Evolutionary conservation across 179 eudicot genomes (phyloP).

Genomic region (Spinacia oleracea): DNA sequence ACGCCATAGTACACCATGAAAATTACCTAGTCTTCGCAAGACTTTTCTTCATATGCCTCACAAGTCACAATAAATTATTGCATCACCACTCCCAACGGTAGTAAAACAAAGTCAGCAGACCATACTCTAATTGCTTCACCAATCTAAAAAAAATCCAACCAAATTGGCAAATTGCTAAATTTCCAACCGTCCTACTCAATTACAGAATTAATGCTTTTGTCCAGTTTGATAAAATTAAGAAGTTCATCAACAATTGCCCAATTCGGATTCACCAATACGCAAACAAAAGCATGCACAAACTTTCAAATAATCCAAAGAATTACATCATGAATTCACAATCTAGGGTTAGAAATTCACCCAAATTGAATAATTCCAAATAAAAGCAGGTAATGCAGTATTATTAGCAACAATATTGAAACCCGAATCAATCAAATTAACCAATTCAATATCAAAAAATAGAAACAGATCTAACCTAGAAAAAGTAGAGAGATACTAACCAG

Average conservation of each 20-base stretch:
- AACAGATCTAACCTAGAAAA: conserved; percentile 15
- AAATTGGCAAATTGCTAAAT: neutral
- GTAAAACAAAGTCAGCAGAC: neutral
- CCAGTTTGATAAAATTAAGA: neutral
- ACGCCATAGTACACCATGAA: neutral
- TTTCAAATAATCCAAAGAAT: neutral
- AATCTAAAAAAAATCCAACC: neutral
- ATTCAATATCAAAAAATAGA: neutral
- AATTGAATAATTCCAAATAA: neutral
- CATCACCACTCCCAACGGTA: neutral
- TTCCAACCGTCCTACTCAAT: neutral
- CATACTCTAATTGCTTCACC: neutral
- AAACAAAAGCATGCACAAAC: neutral
- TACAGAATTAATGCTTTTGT: neutral
- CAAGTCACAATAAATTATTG: neutral
- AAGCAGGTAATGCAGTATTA: neutral
- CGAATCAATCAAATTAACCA: neutral
- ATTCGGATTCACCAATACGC: neutral
- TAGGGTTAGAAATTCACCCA: neutral
- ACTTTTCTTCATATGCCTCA: neutral
- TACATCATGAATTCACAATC: neutral
- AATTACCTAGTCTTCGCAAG: neutral
- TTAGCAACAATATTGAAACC: conserved; percentile 7
- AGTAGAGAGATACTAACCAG: conserved; percentile 27
- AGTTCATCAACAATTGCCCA: too few relatives aligned